Evolutionary conservation across 805 yeast genomes (phyloP), one percentile per base, ranked within the genome.

Genomic region (Vanderwaltozyma polyspora): DNA sequence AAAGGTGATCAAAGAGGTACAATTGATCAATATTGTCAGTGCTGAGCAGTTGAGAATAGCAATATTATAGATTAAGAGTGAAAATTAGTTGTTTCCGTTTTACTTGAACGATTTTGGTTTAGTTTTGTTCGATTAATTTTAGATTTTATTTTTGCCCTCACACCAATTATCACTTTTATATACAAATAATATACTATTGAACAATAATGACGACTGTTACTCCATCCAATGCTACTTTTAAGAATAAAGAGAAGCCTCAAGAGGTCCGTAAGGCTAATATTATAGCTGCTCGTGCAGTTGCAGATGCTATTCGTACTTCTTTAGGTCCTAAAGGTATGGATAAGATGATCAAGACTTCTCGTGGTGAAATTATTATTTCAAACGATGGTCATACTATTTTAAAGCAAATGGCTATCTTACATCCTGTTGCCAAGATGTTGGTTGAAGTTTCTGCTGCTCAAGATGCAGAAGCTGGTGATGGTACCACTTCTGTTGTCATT

Each of bases 251-350:
- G 50, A 86, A 87, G 69, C 96, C 96, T 17, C 87, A 79, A 56
- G 96, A 87, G 61, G 95, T 86, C 34, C 79, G 96, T 43, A 76
- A 74, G 60, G 74, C 87, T 35, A 86, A 86, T 56, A 85, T 87
- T 45, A 68, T 80, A 43, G 95, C 95, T 3, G 96, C 95, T 6
- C 69, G 89, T 49, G 94, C 95, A 5, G 95, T 86, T 18, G 86
- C 94, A 3, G 95, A 86, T 60, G 95, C 95, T 31, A 83, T 86
- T 49, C 73, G 95, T 60, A 87, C 96, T 5, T 80, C 97, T 12
- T 66, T 91, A 39, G 99, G 99, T 15, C 99, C 99, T 37, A 89
- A 86, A 60, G 99, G 99, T 41, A 91, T 91, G 98, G 99, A 91
- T 61, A 91, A 91, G 67, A 89, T 91, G 97, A 85, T 84, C 64